Base-by-base conservation (phyloP, 192 early-diverging fungal genomes). In the Coemansia sp. region DNA sequence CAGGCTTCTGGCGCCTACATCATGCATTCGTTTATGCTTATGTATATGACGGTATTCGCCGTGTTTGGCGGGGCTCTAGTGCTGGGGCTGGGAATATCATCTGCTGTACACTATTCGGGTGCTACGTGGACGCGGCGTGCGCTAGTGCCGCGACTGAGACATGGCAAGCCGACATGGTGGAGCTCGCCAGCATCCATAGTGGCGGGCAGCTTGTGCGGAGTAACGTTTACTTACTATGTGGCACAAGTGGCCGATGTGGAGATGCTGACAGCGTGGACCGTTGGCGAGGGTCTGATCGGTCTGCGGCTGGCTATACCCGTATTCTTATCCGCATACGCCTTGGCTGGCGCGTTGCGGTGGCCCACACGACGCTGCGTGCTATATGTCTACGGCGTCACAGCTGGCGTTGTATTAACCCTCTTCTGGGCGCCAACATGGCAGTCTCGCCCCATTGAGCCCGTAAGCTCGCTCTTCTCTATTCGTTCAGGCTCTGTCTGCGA, bases 11-110 rank as follows among this genome's bases (percentile, higher is more conserved):
- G 80, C 32, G 80, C 80, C 6, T 82, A 82, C 53, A 30, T 82
- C 38, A 82, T 82, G 80, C 80, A 82, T 55, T 82, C 80, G 68
- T 82, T 82, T 49, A 67, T 62, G 64, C 69, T 82, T 43, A 82
- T 82, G 80, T 82, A 74, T 64, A 52, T 52, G 17, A 1, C 63
- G 6, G 75, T 77, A 13, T 77, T 82, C 50, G 70, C 63, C n/a
- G 43, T 69, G 16, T 71, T 77, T 46, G 80, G 75, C 28, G 66
- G 57, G 2, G 59, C 57, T 6, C 69, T 74, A 39, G 63, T 33
- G 26, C 46, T 64, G 63, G 63, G 62, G 17, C 30, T 33, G 23
- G 50, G 23, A 19, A 46, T 28, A 3, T 28, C 21, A 23, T 38
- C 40, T 42, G 6, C 26, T 46, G 62, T 49, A 9, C 47, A 49